Base-by-base conservation (phyloP, 139 green algal genomes). In the Tetraselmis striata region DNA sequence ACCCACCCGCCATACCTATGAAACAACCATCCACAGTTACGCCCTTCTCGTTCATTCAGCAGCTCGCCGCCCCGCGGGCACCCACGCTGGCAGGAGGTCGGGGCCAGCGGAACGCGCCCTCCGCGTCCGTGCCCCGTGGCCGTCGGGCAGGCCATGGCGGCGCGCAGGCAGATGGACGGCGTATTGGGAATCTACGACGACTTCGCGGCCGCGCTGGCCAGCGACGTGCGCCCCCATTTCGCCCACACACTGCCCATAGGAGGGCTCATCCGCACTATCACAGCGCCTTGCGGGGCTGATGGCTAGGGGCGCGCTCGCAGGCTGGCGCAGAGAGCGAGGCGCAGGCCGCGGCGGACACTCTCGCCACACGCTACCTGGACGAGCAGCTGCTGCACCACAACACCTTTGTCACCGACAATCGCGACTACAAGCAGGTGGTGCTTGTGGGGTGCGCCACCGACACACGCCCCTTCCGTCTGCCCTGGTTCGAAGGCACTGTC, bases 401-500 rank as follows among this genome's bases (percentile, higher is more conserved):
- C 58, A 31, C 67, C 23, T 79, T 83, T 1, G 88, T 85, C 27
- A 86, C 59, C 32, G 28, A 81, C 26, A 2, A 23, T 18, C 77
- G 77, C 30, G 77, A 81, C 31, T 81, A 81, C 31, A 11, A 23
- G 22, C 77, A 81, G 77, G 90, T 95, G 1, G 91, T 97, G 28
- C 82, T 97, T 30, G 22, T 97, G 31, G 93, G 92, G 1, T 88
- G 92, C 80, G 93, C 83, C 2, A 79, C 94, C 31, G 91, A 95
- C 86, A 93, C 89, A 0, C 89, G 93, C 1, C 90, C 91, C 1
- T 94, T 86, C 67, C 84, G 93, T 0, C 86, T 96, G 82, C 85
- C 80, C 0, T 94, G 89, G 93, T 90, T 91, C 0, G 58, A 83
- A 11, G 93, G 93, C 59, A 95, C 90, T 30, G 76, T 95, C 2